Evolutionary conservation across 1,139 yeast genomes (phyloP), one percentile per base, ranked within the genome.

Genomic region (Nadsonia commutata): DNA sequence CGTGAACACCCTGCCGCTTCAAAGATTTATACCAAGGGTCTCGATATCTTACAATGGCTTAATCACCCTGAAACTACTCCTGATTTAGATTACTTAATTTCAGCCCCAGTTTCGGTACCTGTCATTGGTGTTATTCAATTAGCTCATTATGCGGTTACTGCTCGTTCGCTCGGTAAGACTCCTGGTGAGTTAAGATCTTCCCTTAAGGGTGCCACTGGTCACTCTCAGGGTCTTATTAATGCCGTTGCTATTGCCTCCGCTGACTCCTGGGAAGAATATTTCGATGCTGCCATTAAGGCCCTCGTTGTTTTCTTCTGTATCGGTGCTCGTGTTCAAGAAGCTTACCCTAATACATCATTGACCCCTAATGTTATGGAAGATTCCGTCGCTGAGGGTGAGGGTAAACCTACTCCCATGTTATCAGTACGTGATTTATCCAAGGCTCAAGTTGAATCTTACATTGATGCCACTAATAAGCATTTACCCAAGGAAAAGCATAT

Each of bases 391-490:
- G 80, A 86, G 59, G 93, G 90, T 55, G 99, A 90, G 70, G 98
- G 99, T 54, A 74, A 78, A 58, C 98, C 98, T 51, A 80, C 94
- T 52, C 98, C 98, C 52, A 90, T 90, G 99, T 75, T 90, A 61
- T 81, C 96, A 13, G 76, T 90, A 50, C 78, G 95, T 63, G 96
- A 88, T 62, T 74, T 90, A 58, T 72, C 94, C 31, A 69, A 72
- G 54, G 77, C 75, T 38, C 88, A 84, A 65, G 93, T 90, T 47
- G 81, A 85, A 63, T 63, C 64, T 46, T 85, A 74, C 59, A 84
- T 90, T 53, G 80, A 78, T 50, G 78, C 78, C 64, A 90, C 99
- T 48, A 90, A 90, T 68, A 76, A 80, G 60, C 97, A 88, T 66
- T 76, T 90, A 66, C 97, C 98, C 54, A 67, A 70, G 46, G 95